Evolutionary conservation across 2,329 filamentous ascomycete species (phyloP), one percentile per base, ranked within the genome.

Genomic region (Sclerotinia nivalis): DNA sequence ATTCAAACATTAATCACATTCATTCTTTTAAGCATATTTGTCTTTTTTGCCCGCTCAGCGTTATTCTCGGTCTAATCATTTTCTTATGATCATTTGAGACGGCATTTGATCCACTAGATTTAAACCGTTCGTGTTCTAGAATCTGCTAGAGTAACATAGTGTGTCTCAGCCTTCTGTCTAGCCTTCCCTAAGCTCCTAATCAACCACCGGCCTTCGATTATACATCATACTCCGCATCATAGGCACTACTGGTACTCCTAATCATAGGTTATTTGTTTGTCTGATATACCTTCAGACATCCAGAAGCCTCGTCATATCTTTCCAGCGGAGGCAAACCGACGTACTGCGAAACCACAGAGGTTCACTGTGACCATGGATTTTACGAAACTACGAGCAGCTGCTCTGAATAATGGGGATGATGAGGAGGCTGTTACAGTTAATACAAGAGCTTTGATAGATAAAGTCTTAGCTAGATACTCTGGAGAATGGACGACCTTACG

Each of bases 341-440:
- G 49, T 25, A 55, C 45, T 55, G n/a, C 37, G 34, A 55, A 47
- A n/a, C 20, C 40, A 25, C 20, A 13, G 37, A 49, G n/a, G 22
- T n/a, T n/a, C 25, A n/a, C 55, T 18, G 47, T 28, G 10, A 34
- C 55, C 37, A 92, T 93, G 89, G 89, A 92, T 79, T 91, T 91
- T 77, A 87, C 89, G 49, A 87, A 90, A 77, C 85, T 99, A 74
- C 91, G 93, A 78, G 93, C 95, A 75, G 91, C 93, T 76, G 96
- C 96, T 37, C 87, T 99, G 83, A 89, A 87, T 69, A 91, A 93
- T 70, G 92, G 92, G 74, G 91, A 93, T 72, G 93, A 97, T 76
- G 96, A 98, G 80, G 96, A 98, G 81, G 96, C 96, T 55, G 96
- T 99, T 69, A 99, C 96, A 0, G 96, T 99, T 77, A 97, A 99